Evolutionary conservation across 805 yeast genomes (phyloP).

Genomic region (Torulaspora gathmanii): DNA sequence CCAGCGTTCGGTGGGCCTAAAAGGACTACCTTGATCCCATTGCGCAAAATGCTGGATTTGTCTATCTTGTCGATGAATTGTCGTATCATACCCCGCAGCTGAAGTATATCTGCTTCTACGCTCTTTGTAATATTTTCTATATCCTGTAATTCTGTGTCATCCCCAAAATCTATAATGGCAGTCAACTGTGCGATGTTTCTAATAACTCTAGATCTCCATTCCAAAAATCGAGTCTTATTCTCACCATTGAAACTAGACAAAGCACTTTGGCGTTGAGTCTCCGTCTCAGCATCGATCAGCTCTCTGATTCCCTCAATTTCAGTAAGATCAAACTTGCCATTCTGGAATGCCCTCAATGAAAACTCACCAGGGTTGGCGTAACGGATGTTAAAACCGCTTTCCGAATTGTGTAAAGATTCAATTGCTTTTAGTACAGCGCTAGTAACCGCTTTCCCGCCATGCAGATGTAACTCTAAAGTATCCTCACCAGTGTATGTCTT

Average conservation of each 20-base stretch:
- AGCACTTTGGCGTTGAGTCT: slow-evolving; percentile 74
- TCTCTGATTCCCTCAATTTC: slow-evolving; percentile 88
- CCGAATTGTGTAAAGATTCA: slow-evolving; percentile 45
- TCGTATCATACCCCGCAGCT: slow-evolving; percentile 44
- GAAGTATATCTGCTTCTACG: slow-evolving; percentile 43
- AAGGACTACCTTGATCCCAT: slow-evolving; percentile 69
- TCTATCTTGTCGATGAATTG: slow-evolving; percentile 43
- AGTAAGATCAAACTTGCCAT: slow-evolving; percentile 78
- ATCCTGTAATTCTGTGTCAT: slow-evolving; percentile 80
- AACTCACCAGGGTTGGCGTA: slow-evolving; percentile 95
- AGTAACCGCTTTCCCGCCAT: slow-evolving; percentile 88
- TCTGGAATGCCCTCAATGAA: slow-evolving; percentile 77
- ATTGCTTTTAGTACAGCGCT: slow-evolving; percentile 64
- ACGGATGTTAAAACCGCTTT: slow-evolving; percentile 44
- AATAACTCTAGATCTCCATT: slow-evolving; percentile 67
- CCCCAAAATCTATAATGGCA: slow-evolving; percentile 91
- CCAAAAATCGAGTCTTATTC: slow-evolving; percentile 47
- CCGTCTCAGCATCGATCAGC: slow-evolving; percentile 91
- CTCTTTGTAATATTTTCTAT: slow-evolving; percentile 47
- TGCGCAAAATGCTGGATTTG: slow-evolving; percentile 56
- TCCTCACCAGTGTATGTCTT: slow-evolving; percentile 91
- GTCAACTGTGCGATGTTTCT: slow-evolving; percentile 68
- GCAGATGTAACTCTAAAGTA: slow-evolving; percentile 79
- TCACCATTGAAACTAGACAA: slow-evolving; percentile 68
- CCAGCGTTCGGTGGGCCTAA: slow-evolving; percentile 97